phyloP scores from a whole-genome alignment of 257 asterid species.

The Parsonsia alboflavescens region DNA sequence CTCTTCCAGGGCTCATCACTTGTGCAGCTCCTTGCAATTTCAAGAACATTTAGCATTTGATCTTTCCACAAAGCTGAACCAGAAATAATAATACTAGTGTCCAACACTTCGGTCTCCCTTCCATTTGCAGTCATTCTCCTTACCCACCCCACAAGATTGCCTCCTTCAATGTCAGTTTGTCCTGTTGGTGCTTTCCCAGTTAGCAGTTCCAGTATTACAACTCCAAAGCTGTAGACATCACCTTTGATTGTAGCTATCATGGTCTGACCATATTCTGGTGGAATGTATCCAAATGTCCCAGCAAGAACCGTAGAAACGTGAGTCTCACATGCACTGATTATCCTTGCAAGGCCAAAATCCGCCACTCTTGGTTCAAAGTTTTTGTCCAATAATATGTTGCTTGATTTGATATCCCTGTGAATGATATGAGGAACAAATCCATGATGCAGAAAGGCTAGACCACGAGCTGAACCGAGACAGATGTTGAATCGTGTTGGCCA shows the following conservation, averaged over 20 bases:
- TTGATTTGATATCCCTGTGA: slow-evolving; percentile 77
- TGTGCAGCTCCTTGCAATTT: slow-evolving; percentile 60
- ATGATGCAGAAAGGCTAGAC: slow-evolving; percentile 73
- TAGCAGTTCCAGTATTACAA: slow-evolving; percentile 72
- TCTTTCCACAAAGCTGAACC: slow-evolving; percentile 23
- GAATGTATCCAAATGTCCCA: slow-evolving; percentile 76
- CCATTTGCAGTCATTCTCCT: slow-evolving; percentile 55
- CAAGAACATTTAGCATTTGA: slow-evolving; percentile 55
- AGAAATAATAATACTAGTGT: slow-evolving; percentile 21
- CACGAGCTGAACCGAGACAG: slow-evolving; percentile 60
- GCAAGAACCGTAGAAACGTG: slow-evolving; percentile 75
- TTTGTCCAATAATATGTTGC: slow-evolving; percentile 57
- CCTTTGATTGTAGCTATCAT: slow-evolving; percentile 81
- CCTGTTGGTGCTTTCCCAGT: slow-evolving; percentile 69
- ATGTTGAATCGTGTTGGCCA: slow-evolving; percentile 76
- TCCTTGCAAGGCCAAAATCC: slow-evolving; percentile 77
- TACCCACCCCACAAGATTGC: slow-evolving; percentile 88
- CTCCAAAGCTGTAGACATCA: slow-evolving; percentile 81
- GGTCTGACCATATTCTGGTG: slow-evolving; percentile 79
- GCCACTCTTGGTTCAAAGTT: slow-evolving; percentile 61
- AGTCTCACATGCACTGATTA: slow-evolving; percentile 75
- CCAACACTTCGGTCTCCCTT: slow-evolving; percentile 38
- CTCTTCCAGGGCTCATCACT: slow-evolving; percentile 66
- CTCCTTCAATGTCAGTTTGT: slow-evolving; percentile 75
- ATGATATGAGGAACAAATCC: slow-evolving; percentile 76